A percentile compares a stretch with the other conserved stretches of the same genome.
Conservation (phyloP, 1,284 basidiomycete genomes). For the Malassezia cuniculi region DNA sequence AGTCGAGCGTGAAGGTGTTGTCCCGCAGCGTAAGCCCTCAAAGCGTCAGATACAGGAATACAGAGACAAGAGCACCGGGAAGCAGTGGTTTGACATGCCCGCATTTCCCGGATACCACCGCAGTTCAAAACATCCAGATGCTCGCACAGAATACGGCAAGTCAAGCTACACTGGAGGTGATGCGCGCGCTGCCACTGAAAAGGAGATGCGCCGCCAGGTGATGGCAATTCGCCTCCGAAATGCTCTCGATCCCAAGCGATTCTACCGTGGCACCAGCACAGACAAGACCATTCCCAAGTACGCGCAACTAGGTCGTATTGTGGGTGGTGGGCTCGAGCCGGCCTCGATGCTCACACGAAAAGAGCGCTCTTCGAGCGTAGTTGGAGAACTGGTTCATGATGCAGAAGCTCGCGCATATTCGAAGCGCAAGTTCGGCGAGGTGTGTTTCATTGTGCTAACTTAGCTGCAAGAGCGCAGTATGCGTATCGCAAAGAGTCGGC, state of each 20-base stretch:
- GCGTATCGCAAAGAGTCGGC: too few species aligned
- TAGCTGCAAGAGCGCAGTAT: too few species aligned
- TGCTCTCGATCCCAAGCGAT: conserved; percentile 87
- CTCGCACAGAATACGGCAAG: conserved; percentile 18
- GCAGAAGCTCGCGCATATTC: conserved; percentile 73
- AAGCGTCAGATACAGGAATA: conserved; percentile 11
- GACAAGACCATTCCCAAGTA: conserved; percentile 52
- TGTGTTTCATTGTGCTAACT: conserved; percentile 45
- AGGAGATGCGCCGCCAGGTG: conserved; percentile 69
- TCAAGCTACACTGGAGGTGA: conserved; percentile 23
- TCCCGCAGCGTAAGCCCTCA: not conserved
- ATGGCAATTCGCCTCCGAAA: conserved; percentile 81
- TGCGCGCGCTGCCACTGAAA: conserved; percentile 40
- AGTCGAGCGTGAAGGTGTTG: not conserved
- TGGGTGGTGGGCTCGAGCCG: conserved; percentile 66
- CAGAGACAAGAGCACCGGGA: conserved; percentile 52
- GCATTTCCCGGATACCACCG: conserved; percentile 50
- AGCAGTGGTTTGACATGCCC: conserved; percentile 82
- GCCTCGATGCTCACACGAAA: conserved; percentile 58
- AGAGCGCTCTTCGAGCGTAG: conserved; percentile 63
- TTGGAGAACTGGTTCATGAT: conserved; percentile 79
- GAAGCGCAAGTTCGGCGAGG: conserved; percentile 80
- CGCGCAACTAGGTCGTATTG: conserved; percentile 82
- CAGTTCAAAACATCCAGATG: conserved; percentile 7
- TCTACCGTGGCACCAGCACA: conserved; percentile 68